Percentiles rank a stretch among this genome's conserved stretches.
These are phyloP conservation scores for Zea mays DNA, from an alignment of 176 grass and related monocot species.

Conservation along the genomic window Zm-B73-REFERENCE-NAM-5.0 NC_050098.1:130171501-130172000, in stretches of 20 bases:
- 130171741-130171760: background rate
- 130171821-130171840: background rate
- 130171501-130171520: conserved; percentile 90
- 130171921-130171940: background rate
- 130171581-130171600: background rate
- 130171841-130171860: background rate
- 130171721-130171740: background rate
- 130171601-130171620: background rate
- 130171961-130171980: background rate
- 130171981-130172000: background rate
- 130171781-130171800: background rate
- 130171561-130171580: background rate
- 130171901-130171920: background rate
- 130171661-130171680: background rate
- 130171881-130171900: background rate
- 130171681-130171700: background rate
- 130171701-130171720: background rate
- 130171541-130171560: conserved; percentile 20
- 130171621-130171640: background rate
- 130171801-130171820: background rate
- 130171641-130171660: background rate
- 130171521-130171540: conserved; percentile 32
- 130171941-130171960: background rate
- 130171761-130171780: background rate
- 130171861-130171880: background rate